Base-by-base conservation (phyloP, 2,329 filamentous ascomycete species). In the Fusarium sarcochroum region DNA sequence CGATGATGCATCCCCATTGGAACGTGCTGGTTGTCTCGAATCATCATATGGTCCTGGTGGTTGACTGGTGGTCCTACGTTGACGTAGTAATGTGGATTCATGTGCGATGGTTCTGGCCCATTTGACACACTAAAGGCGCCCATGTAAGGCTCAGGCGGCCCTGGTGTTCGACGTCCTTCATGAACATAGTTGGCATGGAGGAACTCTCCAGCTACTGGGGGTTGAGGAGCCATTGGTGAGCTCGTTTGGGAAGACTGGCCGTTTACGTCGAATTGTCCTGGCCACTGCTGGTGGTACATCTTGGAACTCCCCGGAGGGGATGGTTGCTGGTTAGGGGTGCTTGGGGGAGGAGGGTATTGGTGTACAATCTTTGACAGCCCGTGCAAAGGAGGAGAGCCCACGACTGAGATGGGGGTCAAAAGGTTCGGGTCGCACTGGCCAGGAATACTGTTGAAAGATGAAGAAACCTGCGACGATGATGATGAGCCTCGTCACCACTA, bases 321-420 rank as follows among this genome's bases (percentile, higher is more conserved):
- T 35, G 81, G 83, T 53, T 83, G 82, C 63, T 85, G 84, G 41
- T 72, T 76, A 30, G 79, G 70, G 34, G 75, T 76, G 20, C 75
- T 73, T 37, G 77, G 75, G n/a, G 79, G 78, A 17, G 78, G 72
- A 45, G 71, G 80, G 64, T 84, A 85, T 27, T 78, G 75, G 58
- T 77, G 76, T 70, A 79, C 76, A 48, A 80, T 76, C 68, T 85
- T 84, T 54, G 76, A 75, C 51, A 77, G 78, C 56, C 85, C 82
- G 53, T 81, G 78, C 42, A 85, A 69, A 48, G 82, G 81, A 53
- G 85, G 85, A 32, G 85, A 87, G 27, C 77, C 81, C 56, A 80
- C 78, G 47, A 79, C 78, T 46, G 85, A 86, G n/a, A 82, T 81
- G 25, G 86, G 85, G n/a, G 85, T 86, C 48, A 85, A 76, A 56